These are phyloP conservation scores for Nakazawaea wickerhamii DNA, from an alignment of 805 yeast genomes.

Conservation along the genomic window DNA sequence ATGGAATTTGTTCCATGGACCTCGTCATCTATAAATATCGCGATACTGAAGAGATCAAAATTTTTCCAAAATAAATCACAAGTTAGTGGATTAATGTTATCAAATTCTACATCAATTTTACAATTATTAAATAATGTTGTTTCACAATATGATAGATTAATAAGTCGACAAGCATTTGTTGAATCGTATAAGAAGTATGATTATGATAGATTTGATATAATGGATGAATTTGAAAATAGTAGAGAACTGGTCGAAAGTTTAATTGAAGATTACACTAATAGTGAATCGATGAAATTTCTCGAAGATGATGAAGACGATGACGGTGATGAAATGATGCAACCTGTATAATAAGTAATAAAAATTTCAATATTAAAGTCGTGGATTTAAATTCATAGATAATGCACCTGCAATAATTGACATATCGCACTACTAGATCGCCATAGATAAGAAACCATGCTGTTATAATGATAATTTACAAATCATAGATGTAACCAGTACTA, in stretches of 20 bases:
- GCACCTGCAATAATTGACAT: no score
- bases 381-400: no score
- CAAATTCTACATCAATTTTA: slow-evolving; percentile 75
- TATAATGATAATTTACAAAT: no score
- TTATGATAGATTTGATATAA: slow-evolving; percentile 38
- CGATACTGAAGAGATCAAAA: slow-evolving; percentile 70
- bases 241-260: slow-evolving; percentile 40
- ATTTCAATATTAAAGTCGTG: no score
- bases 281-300: slow-evolving; percentile 37
- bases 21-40: slow-evolving; percentile 71
- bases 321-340: slow-evolving; percentile 14
- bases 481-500: no score
- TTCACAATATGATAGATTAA: slow-evolving; percentile 73
- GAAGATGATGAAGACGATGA: slow-evolving; percentile 39
- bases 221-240: slow-evolving; percentile 44
- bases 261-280: slow-evolving; percentile 40
- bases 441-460: no score
- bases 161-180: slow-evolving; percentile 76
- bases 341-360: background rate
- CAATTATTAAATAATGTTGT: slow-evolving; percentile 62
- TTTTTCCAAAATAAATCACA: slow-evolving; percentile 33
- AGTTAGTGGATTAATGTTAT: slow-evolving; percentile 76
- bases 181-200: slow-evolving; percentile 61
- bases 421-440: no score
- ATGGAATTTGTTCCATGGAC: slow-evolving; percentile 84